phyloP scores from a whole-genome alignment of 1,139 yeast genomes.

The Yarrowia galli region DNA sequence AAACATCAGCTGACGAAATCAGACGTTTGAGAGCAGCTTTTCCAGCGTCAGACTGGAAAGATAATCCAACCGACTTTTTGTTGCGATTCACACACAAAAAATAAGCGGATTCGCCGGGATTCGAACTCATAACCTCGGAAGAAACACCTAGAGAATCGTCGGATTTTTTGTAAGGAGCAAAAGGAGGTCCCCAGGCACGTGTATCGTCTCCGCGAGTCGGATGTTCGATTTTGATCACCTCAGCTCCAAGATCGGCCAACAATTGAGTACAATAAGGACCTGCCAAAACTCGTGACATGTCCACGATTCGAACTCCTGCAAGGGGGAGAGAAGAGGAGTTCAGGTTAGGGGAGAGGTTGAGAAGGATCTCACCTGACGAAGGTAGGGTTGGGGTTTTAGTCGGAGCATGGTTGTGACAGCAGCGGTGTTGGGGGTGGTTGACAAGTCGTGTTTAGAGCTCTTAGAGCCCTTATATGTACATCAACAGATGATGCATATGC shows the following conservation, averaged over 20 bases:
- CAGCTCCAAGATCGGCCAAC: slow-evolving; percentile 56
- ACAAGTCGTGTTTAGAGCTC: too few species aligned
- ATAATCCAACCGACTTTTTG: slow-evolving; percentile 53
- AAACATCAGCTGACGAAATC: slow-evolving; percentile 51
- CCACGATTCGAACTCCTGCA: slow-evolving; percentile 52
- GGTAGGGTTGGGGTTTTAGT: too few species aligned
- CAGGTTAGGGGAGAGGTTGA: too few species aligned
- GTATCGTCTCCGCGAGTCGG: slow-evolving; percentile 57
- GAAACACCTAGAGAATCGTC: slow-evolving; percentile 38
- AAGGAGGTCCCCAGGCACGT: slow-evolving; percentile 57
- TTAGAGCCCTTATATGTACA: neutral
- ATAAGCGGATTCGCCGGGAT: slow-evolving; percentile 52
- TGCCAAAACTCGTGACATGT: slow-evolving; percentile 55
- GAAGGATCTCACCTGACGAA: too few species aligned
- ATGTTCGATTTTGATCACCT: slow-evolving; percentile 55
- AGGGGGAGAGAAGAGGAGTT: slow-evolving; percentile 45
- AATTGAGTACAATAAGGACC: slow-evolving; percentile 56
- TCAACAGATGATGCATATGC: neutral
- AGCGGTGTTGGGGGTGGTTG: too few species aligned
- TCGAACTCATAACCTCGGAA: neutral
- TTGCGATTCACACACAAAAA: slow-evolving; percentile 53
- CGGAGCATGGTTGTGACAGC: neutral
- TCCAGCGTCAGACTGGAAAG: slow-evolving; percentile 51
- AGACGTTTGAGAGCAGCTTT: slow-evolving; percentile 49
- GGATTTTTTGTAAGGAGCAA: slow-evolving; percentile 45